Evolutionary conservation across 768 basidiomycete species (phyloP), one percentile per base, ranked within the genome.

Genomic region (Leucogyrophana mollusca): DNA sequence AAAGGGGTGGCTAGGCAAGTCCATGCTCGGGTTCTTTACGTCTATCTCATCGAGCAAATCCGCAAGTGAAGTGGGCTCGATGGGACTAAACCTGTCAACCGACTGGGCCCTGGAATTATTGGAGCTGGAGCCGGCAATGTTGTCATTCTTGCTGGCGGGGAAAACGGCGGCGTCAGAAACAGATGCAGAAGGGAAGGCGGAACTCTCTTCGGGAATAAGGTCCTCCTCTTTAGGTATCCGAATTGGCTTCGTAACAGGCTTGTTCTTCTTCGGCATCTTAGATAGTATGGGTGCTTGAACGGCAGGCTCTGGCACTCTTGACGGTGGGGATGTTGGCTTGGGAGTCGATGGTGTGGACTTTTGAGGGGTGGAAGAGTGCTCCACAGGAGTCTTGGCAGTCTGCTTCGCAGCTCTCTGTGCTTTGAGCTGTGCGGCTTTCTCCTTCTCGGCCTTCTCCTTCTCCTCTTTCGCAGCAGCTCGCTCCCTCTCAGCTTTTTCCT

Each of bases 201-300:
- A 71, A 37, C 72, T 52, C 20, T 78, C 69, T 22, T 78, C 77
- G 1, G 56, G 46, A 20, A 55, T 49, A 13, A 62, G 51, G 13
- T 78, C 74, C 24, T 79, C 85, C 25, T 88, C 87, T 60, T 79
- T 85, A 2, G 74, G 72, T 32, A 80, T 72, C 50, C 71, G 80
- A 54, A 80, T 73, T 9, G 77, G 74, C 55, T 83, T 85, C 41
- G 78, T 49, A 35, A 74, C 54, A 0, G 86, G 85, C 56, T 84
- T 90, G 56, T 72, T 87, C 65, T 91, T 91, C 74, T 90, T 91
- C 4, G 89, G 85, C 66, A 88, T 83, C 64, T 84, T 90, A 18
- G 89, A 90, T 33, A 89, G 70, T 25, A 91, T 77, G 14, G 89
- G 87, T 9, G 80, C 82, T 57, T 90, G 89, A 3, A 72, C 56